Evolutionary conservation across 208 protist species (phyloP).

Genomic region (Crithidia bombi): DNA sequence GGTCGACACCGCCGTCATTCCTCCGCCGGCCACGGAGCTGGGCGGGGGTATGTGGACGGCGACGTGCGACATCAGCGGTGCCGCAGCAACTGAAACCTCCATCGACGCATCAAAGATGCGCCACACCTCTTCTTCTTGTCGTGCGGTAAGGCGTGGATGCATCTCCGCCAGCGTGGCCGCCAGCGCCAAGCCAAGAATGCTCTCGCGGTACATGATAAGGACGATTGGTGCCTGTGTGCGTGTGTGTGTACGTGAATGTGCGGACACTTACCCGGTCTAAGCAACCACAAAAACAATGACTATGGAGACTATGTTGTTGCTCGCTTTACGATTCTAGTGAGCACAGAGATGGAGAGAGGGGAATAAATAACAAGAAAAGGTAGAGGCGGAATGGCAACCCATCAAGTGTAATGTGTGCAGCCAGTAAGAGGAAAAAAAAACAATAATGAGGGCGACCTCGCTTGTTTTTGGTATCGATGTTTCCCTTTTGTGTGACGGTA

Average conservation of each 20-base stretch:
- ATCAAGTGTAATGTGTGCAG: no score
- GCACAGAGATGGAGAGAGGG: no score
- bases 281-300: no score
- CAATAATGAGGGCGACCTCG: no score
- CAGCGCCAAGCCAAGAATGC: conserved; percentile 67
- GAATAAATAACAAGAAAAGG: no score
- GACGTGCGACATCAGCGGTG: conserved; percentile 59
- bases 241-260: neutral
- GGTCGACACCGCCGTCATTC: conserved; percentile 3
- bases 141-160: conserved; percentile 49
- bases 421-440: no score
- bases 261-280: neutral
- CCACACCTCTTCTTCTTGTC: conserved; percentile 80
- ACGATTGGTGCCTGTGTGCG: neutral
- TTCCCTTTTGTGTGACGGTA: no score
- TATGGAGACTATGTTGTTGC: no score
- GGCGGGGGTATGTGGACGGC: conserved; percentile 50
- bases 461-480: no score
- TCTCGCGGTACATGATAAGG: conserved; percentile 83
- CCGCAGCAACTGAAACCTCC: conserved; percentile 64
- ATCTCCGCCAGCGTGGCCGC: conserved; percentile 74
- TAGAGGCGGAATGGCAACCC: no score
- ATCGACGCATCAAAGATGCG: conserved; percentile 79
- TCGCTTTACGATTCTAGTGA: no score
- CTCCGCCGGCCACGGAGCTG: conserved; percentile 20